These are phyloP conservation scores for Thermothielavioides terrestris DNA, from an alignment of 495 filamentous ascomycete genomes.

Conservation along the genomic window DNA sequence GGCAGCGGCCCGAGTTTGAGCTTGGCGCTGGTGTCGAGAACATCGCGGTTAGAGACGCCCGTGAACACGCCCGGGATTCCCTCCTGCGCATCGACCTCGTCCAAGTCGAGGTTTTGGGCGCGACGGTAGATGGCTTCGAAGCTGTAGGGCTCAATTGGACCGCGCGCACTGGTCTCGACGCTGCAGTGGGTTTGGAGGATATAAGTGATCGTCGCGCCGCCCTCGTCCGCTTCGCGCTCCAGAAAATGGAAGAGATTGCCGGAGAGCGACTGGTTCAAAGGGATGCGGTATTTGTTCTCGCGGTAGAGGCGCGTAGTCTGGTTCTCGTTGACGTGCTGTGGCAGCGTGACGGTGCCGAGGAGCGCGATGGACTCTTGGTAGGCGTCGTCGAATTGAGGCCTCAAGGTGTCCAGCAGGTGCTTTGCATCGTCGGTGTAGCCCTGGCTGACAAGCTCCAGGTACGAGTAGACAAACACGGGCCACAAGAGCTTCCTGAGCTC, in stretches of 20 bases:
- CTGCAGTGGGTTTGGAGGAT: slow-evolving; percentile 68
- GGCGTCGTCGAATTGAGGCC: slow-evolving; percentile 58
- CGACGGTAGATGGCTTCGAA: slow-evolving; percentile 74
- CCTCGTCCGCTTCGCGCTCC: slow-evolving; percentile 69
- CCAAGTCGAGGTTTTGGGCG: slow-evolving; percentile 38
- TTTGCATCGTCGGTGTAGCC: slow-evolving; percentile 61
- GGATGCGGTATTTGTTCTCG: slow-evolving; percentile 77
- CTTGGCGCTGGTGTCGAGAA: slow-evolving; percentile 45
- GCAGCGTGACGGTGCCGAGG: slow-evolving; percentile 59
- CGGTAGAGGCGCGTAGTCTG: slow-evolving; percentile 65
- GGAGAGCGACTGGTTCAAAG: slow-evolving; percentile 70
- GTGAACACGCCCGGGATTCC: slow-evolving; percentile 88
- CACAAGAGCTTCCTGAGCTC: slow-evolving; percentile 79
- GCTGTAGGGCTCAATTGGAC: slow-evolving; percentile 66
- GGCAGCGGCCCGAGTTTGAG: slow-evolving; percentile 72
- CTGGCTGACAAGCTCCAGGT: slow-evolving; percentile 69
- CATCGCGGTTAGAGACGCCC: slow-evolving; percentile 68
- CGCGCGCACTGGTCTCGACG: slow-evolving; percentile 64
- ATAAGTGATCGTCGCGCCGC: slow-evolving; percentile 64
- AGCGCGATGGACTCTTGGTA: slow-evolving; percentile 68
- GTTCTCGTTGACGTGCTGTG: slow-evolving; percentile 68
- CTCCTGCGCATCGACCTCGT: slow-evolving; percentile 76
- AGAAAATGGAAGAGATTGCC: slow-evolving; percentile 77
- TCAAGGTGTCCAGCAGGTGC: slow-evolving; percentile 58
- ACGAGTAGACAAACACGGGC: slow-evolving; percentile 92